These are phyloP conservation scores for Phylloporus sp. DNA, from an alignment of 1,284 basidiomycete genomes.

Conservation along the genomic window DNA sequence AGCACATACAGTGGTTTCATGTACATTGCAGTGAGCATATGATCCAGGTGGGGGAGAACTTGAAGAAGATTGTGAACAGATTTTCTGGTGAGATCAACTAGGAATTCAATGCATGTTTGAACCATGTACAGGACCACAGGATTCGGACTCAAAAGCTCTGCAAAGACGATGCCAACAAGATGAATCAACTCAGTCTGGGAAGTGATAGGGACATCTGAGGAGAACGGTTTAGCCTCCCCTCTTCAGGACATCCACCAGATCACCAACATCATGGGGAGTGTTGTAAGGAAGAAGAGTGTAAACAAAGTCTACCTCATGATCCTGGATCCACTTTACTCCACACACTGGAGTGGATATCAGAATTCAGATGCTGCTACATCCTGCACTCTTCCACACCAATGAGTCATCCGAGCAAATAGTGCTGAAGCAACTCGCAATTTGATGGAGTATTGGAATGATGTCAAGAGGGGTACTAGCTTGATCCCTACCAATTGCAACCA, in stretches of 20 bases:
- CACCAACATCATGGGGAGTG: constrained; percentile 81
- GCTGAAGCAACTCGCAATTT: constrained; percentile 80
- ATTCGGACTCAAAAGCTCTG: constrained; percentile 90
- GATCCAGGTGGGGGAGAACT: constrained; percentile 84
- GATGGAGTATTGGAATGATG: constrained; percentile 68
- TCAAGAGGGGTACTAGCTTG: constrained; percentile 55
- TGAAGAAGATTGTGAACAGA: constrained; percentile 83
- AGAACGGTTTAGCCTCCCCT: too few relatives aligned
- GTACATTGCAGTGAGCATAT: constrained; percentile 90
- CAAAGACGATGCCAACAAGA: constrained; percentile 86
- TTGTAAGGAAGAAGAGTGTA: constrained; percentile 92
- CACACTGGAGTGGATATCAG: constrained; percentile 75
- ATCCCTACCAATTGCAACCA: constrained; percentile 59
- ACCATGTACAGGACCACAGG: constrained; percentile 85
- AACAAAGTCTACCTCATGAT: constrained; percentile 90
- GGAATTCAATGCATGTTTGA: constrained; percentile 81
- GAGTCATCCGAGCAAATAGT: constrained; percentile 88
- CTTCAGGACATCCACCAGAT: constrained; percentile 81
- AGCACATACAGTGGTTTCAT: constrained; percentile 97
- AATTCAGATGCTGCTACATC: constrained; percentile 82
- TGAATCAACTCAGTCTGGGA: constrained; percentile 59
- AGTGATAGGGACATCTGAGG: constrained; percentile 44
- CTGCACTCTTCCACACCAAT: constrained; percentile 88
- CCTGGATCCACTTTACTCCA: constrained; percentile 81
- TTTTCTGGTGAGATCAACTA: constrained; percentile 78